Base-by-base conservation (phyloP, 2,329 filamentous ascomycete genomes). In the Cytospora piceae region DNA sequence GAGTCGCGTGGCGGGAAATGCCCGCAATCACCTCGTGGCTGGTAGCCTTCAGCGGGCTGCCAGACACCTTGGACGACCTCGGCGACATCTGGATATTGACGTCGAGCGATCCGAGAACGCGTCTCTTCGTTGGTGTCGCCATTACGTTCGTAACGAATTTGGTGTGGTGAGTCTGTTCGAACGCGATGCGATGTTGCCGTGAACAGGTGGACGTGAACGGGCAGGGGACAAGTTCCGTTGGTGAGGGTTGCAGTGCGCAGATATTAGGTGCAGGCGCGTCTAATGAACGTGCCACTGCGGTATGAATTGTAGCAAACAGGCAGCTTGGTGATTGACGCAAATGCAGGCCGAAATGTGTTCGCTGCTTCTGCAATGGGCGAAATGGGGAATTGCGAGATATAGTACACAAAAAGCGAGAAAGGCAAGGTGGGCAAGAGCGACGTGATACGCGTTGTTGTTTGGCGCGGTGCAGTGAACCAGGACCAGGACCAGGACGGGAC, bases 101-200 rank as follows among this genome's bases (percentile, higher is more conserved):
- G 74, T 83, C 77, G 59, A 82, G 75, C 27, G 79, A 73, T 60
- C 78, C 81, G 51, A 84, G 79, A 68, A 79, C 81, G 79, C 82
- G 82, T 79, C 80, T 76, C 72, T 82, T 83, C 46, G 73, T 68
- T 14, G 81, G 81, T 55, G 78, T 78, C 52, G 77, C 74, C 29
- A 53, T 51, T 37, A 73, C 67, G 39, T 61, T 66, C 64, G 66
- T 66, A 4, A 53, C 63, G 54, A 15, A 22, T 7, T 15, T 22
- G 15, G 22, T 52, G 9, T 27, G 6, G 31, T 7, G 17, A 32
- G 49, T 60, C 29, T 46, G 49, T 37, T 61, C n/a, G 56, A 39
- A 61, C 65, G 61, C 51, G 65, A 60, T 55, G 42, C 32, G 56
- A n/a, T 53, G 51, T 22, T 46, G 42, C 42, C 42, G 20, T 46